Percentiles rank a stretch among this genome's conserved stretches.
These are phyloP conservation scores for Capniomyces stellatus DNA, from an alignment of 371 early-diverging fungal species.

Conservation along the genomic window DNA sequence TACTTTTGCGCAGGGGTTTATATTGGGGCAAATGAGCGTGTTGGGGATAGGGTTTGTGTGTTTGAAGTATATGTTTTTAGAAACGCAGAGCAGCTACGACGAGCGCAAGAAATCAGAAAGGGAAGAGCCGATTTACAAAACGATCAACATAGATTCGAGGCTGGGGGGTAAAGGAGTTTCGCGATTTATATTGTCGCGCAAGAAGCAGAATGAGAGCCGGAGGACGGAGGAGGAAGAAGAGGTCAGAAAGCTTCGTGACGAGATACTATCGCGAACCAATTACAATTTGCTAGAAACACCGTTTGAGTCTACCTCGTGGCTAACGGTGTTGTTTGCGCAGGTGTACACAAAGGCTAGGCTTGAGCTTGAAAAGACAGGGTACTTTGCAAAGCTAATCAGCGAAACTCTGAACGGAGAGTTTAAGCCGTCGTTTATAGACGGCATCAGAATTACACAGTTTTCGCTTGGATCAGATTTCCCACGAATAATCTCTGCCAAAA, in stretches of 20 bases:
- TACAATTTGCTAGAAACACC: conserved; percentile 26
- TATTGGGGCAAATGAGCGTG: conserved; percentile 23
- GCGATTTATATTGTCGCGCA: not conserved
- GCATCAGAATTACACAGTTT: conserved; percentile 69
- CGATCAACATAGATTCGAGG: not conserved
- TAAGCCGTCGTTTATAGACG: conserved; percentile 65
- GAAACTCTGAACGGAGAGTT: conserved; percentile 55
- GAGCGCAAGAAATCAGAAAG: not conserved
- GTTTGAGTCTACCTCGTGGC: conserved; percentile 80
- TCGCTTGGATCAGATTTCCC: conserved; percentile 81
- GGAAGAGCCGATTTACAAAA: too few species aligned
- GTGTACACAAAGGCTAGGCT: conserved; percentile 60
- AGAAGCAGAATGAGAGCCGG: not conserved
- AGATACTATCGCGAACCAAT: conserved; percentile 18
- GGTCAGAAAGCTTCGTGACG: conserved; percentile 16
- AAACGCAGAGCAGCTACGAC: conserved; percentile 11
- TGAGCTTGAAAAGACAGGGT: conserved; percentile 55
- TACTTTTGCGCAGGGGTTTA: conserved; percentile 24
- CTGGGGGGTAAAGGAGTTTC: not conserved
- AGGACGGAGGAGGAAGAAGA: conserved; percentile 5
- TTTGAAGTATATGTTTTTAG: conserved; percentile 22
- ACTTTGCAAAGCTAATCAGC: conserved; percentile 51
- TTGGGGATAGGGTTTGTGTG: conserved; percentile 16
- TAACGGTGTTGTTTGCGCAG: conserved; percentile 78
- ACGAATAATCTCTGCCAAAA: conserved; percentile 32